Percentiles rank a stretch among this genome's conserved stretches.
Conservation (phyloP, 2,329 filamentous ascomycete genomes). For the Neopestalotiopsis sp. region DNA sequence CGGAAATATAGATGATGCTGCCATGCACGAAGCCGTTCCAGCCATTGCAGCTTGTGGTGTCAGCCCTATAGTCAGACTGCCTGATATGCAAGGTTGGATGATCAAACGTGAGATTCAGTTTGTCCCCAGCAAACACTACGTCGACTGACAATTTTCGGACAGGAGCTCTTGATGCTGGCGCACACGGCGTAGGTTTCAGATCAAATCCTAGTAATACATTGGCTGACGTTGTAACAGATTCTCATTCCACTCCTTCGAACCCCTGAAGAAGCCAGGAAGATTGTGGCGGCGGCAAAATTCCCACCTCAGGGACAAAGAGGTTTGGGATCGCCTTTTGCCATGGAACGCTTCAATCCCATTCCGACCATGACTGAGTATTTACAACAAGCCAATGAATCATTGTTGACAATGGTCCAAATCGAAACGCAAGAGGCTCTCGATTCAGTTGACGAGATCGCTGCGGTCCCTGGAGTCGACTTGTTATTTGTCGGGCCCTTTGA, state of each 20-base stretch:
- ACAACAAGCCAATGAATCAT: slow-evolving; percentile 59
- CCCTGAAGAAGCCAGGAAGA: slow-evolving; percentile 54
- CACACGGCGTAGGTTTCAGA: slow-evolving; percentile 54
- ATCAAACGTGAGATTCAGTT: slow-evolving; percentile 53
- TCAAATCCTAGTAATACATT: background rate
- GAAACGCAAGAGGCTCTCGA: slow-evolving; percentile 69
- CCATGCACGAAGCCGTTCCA: slow-evolving; percentile 64
- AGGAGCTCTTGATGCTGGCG: slow-evolving; percentile 64
- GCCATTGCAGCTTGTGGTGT: slow-evolving; percentile 61
- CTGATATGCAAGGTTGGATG: slow-evolving; percentile 62
- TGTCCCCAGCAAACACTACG: background rate
- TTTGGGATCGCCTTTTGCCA: slow-evolving; percentile 61
- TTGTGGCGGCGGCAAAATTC: slow-evolving; percentile 61
- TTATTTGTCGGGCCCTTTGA: slow-evolving; percentile 74
- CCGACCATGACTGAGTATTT: slow-evolving; percentile 61
- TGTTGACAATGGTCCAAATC: slow-evolving; percentile 72
- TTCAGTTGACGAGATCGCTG: slow-evolving; percentile 65
- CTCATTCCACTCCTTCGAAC: slow-evolving; percentile 61
- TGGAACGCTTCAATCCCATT: slow-evolving; percentile 53
- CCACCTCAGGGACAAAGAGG: slow-evolving; percentile 60
- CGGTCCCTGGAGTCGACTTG: slow-evolving; percentile 64
- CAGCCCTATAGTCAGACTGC: slow-evolving; percentile 62
- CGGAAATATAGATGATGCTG: slow-evolving; percentile 60
- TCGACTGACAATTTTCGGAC: slow-evolving; percentile 26
- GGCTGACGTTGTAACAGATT: slow-evolving; percentile 38